phyloP scores from a whole-genome alignment of 495 filamentous ascomycete genomes.

The Aspergillus cristatus region DNA sequence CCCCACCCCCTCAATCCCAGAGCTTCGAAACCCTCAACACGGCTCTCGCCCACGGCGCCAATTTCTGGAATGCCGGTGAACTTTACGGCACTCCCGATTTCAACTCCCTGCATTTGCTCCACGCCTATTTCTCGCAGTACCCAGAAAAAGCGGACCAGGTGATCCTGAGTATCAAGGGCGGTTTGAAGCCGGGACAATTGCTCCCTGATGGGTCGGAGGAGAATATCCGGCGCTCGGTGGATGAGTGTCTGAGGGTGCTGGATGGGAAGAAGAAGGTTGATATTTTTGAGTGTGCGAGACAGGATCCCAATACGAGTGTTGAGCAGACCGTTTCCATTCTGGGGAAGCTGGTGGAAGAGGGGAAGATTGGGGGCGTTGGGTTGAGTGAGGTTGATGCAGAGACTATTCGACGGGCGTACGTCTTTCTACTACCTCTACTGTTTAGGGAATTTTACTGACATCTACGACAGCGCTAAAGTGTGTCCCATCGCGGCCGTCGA shows the following conservation, averaged over 20 bases:
- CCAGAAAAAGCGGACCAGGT: conserved; percentile 53
- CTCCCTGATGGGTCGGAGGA: conserved; percentile 50
- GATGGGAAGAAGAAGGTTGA: conserved; percentile 73
- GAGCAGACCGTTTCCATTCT: conserved; percentile 49
- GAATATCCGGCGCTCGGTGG: conserved; percentile 55
- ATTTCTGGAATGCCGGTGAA: conserved; percentile 76
- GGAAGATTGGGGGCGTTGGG: conserved; percentile 70
- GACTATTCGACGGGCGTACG: conserved; percentile 62
- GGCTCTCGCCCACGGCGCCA: conserved; percentile 55
- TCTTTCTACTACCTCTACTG: conserved; percentile 3
- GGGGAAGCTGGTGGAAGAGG: conserved; percentile 58
- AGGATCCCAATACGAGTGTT: conserved; percentile 54
- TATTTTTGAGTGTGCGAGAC: conserved; percentile 68
- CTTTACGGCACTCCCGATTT: conserved; percentile 65
- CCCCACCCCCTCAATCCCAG: conserved; percentile 47
- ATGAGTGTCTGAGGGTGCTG: conserved; percentile 47
- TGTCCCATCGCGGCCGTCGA: conserved; percentile 68
- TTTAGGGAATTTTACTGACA: conserved; percentile 5
- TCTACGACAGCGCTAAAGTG: conserved; percentile 38
- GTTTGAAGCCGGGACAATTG: conserved; percentile 22
- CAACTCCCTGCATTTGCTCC: conserved; percentile 54
- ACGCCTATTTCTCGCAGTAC: conserved; percentile 51
- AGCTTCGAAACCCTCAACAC: conserved; percentile 60
- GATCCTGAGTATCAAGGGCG: conserved; percentile 53
- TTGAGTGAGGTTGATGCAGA: conserved; percentile 64